Percentiles rank a stretch among this genome's conserved stretches.
phyloP scores from a whole-genome alignment of 1,139 yeast genomes.

The Candida neerlandica region DNA sequence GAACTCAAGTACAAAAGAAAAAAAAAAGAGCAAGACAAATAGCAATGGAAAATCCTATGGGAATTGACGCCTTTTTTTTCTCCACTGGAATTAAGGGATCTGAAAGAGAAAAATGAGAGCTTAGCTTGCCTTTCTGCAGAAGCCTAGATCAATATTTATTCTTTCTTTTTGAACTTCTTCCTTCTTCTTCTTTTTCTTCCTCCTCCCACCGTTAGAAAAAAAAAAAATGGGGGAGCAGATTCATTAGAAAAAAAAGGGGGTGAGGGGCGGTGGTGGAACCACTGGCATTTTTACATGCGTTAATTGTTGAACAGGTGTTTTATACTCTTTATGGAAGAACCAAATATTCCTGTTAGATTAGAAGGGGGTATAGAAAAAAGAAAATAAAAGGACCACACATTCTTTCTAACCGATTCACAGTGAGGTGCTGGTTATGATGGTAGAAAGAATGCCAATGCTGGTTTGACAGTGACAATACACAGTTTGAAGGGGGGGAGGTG shows the following conservation, averaged over 20 bases:
- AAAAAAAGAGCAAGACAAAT: background rate
- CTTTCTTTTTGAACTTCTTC: background rate
- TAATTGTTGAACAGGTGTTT: background rate
- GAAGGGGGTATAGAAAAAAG: no score
- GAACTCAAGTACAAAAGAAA: background rate
- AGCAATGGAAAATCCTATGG: background rate
- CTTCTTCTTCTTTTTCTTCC: background rate
- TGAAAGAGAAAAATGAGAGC: background rate
- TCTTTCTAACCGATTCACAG: background rate
- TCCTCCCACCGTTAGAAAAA: no score
- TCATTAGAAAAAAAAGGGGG: background rate
- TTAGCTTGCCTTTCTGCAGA: no score
- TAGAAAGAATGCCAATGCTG: no score
- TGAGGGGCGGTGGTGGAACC: slow-evolving; percentile 2
- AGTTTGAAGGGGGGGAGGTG: background rate
- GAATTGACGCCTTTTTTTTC: background rate
- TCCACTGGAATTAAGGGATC: slow-evolving; percentile 3
- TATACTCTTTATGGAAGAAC: no score
- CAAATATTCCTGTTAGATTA: no score
- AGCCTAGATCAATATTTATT: background rate
- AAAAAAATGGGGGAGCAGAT: background rate
- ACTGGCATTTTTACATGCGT: background rate
- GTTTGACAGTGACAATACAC: background rate
- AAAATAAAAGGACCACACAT: background rate
- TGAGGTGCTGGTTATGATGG: no score